A percentile compares a stretch with the other conserved stretches of the same genome.
Conservation (phyloP, 2,329 filamentous ascomycete genomes). For the Exophiala aquamarina region DNA sequence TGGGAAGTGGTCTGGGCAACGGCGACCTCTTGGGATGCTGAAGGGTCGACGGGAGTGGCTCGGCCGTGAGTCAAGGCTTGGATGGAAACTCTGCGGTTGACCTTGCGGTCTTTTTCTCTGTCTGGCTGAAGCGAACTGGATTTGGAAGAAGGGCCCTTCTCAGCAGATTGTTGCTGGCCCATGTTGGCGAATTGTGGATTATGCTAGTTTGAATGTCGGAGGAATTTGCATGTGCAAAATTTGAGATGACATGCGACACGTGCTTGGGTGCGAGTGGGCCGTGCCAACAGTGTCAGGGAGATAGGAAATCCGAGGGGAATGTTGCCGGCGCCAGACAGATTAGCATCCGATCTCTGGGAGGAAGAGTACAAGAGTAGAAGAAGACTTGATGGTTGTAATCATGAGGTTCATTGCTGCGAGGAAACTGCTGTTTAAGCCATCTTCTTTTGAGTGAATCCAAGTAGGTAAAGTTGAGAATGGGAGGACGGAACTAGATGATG, state of each 20-base stretch:
- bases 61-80: constrained; percentile 41
- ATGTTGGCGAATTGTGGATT: constrained; percentile 16
- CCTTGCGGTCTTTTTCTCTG: constrained; percentile 36
- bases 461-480: too few relatives aligned
- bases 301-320: constrained; percentile 25
- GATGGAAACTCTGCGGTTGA: constrained; percentile 42
- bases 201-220: too few relatives aligned
- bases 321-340: constrained; percentile 21
- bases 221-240: constrained; percentile 1
- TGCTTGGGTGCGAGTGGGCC: neutral
- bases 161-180: constrained; percentile 29
- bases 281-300: constrained; percentile 12
- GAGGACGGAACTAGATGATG: too few relatives aligned
- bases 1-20: constrained; percentile 40
- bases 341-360: constrained; percentile 13
- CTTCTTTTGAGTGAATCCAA: too few relatives aligned
- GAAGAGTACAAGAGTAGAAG: neutral
- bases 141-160: constrained; percentile 22
- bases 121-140: constrained; percentile 23
- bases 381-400: neutral
- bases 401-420: too few relatives aligned
- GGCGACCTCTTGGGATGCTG: constrained; percentile 43
- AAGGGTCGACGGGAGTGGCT: constrained; percentile 43
- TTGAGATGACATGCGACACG: constrained; percentile 20
- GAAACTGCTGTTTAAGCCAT: too few relatives aligned